Conservation (phyloP, 169 alveolate genomes). For the Ichthyophthirius multifiliis region DNA sequence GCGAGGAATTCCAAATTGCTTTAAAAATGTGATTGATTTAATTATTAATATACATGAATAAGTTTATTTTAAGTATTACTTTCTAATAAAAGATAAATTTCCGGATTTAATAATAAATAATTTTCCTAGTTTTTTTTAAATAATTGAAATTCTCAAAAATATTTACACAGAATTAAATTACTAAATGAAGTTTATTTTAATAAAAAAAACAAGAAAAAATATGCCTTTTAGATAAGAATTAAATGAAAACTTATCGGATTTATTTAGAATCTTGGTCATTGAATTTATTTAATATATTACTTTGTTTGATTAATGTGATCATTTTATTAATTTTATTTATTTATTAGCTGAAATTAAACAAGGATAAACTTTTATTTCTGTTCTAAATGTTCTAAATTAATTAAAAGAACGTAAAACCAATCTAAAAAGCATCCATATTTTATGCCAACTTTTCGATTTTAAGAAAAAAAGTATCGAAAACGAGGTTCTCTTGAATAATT, state of each 20-base stretch:
- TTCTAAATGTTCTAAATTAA: not conserved
- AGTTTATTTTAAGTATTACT: not conserved
- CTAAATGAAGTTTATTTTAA: not conserved
- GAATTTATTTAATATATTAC: not conserved
- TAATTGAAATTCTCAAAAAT: not conserved
- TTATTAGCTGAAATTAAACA: not conserved
- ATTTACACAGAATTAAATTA: not conserved
- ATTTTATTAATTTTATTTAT: not conserved
- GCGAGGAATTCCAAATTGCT: not conserved
- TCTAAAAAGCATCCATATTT: not conserved
- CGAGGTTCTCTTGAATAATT: not conserved
- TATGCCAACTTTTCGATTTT: not conserved
- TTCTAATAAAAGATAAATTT: not conserved
- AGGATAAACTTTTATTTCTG: not conserved
- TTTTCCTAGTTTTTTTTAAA: not conserved
- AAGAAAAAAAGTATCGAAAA: not conserved
- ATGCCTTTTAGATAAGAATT: not conserved
- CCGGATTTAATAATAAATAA: not conserved
- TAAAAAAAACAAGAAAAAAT: not conserved
- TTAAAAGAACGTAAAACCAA: not conserved
- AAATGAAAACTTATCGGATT: not conserved
- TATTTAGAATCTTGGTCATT: not conserved
- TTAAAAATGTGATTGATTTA: not conserved
- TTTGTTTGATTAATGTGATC: not conserved
- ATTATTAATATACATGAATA: not conserved